Evolutionary conservation across 208 protist species (phyloP).

Genomic region (Leishmania major): DNA sequence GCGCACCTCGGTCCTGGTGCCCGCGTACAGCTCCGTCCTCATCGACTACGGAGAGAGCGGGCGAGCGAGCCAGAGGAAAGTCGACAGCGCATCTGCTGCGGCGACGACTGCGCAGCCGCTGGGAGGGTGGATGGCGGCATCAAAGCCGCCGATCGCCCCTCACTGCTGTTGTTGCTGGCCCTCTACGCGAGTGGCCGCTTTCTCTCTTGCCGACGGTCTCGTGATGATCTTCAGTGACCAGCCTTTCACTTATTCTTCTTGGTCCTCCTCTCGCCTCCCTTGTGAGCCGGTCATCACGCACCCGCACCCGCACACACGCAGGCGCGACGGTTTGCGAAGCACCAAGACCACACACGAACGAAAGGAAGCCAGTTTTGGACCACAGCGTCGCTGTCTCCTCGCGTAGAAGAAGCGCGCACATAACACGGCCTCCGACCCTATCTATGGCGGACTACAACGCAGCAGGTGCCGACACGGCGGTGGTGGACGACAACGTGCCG

Average conservation of each 20-base stretch:
- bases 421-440: neutral
- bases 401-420: neutral
- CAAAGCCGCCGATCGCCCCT: neutral
- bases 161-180: neutral
- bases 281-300: neutral
- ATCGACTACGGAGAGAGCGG: neutral
- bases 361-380: neutral
- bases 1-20: neutral
- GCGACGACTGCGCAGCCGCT: neutral
- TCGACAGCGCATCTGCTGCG: neutral
- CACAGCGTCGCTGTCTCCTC: neutral
- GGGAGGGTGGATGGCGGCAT: neutral
- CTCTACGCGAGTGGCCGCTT: neutral
- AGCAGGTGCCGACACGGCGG: constrained; percentile 28
- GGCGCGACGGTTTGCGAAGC: neutral
- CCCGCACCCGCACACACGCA: neutral
- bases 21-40: neutral
- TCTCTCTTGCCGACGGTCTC: neutral
- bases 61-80: neutral
- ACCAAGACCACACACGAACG: neutral
- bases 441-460: constrained; percentile 1
- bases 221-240: neutral
- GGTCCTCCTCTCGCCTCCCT: neutral
- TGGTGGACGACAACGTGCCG: constrained; percentile 38
- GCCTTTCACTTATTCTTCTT: neutral